Base-by-base conservation (phyloP, 139 green algal genomes). In the Desmodesmus armatus region DNA sequence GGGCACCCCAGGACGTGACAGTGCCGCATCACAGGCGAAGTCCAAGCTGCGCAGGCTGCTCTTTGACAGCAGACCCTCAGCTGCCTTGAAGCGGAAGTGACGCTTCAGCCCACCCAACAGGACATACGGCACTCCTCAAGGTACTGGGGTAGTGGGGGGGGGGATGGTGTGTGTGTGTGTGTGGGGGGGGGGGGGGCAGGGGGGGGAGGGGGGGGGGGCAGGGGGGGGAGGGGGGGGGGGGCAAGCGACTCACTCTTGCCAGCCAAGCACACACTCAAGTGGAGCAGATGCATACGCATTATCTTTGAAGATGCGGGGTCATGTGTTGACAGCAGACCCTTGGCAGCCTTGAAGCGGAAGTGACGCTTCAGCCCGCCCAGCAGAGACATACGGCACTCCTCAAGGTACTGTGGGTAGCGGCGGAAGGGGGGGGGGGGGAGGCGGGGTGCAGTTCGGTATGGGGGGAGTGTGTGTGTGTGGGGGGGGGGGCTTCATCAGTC, bases 21-120 rank as follows among this genome's bases (percentile, higher is more conserved):
- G 78, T 23, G 82, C 79, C 7, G 78, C 75, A 53, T 97, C 94
- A 60, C 92, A 95, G 11, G 87, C 91, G 55, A 93, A 91, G 69
- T 96, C 92, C 40, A 97, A 87, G 27, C 96, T 87, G 29, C 94
- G 88, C 83, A 95, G 80, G 21, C 91, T 93, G 86, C 92, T 76
- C 11, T 58, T 70, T 23, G 78, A 88, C 55, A 93, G 79, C 55
- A 93, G 73, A 44, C 89, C 94, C 92, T 92, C 84, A 2, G 87
- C 23, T 44, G 89, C 77, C 87, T 94, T 95, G 71, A 65, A 74
- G 70, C 91, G 86, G 78, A 92, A 93, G 87, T 93, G 92, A 58
- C 90, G 89, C 87, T 94, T 93, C 17, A 94, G 60, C 29, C 90
- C 92, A 9, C 84, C 66, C 53, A 91, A 71, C 40, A 94, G 79